Percentiles rank a stretch among this genome's conserved stretches.
Evolutionary conservation across 1,284 basidiomycete species (phyloP).

Genomic region (Trichosporon inkin): DNA sequence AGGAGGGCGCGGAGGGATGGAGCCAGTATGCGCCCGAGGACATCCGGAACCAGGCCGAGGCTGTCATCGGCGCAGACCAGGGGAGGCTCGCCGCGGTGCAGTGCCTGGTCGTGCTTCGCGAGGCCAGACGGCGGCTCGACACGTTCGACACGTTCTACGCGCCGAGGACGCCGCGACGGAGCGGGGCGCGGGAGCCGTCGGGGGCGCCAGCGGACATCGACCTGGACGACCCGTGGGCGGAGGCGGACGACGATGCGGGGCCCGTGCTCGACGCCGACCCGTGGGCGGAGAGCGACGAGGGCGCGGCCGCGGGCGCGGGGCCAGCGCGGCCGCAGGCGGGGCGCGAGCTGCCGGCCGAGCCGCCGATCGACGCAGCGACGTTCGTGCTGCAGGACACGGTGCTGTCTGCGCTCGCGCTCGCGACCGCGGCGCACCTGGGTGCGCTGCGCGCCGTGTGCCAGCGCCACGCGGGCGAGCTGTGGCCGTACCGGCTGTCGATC

Average conservation of each 20-base stretch:
- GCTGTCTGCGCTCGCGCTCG: conserved; percentile 62
- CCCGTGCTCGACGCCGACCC: conserved; percentile 30
- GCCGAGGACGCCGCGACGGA: not conserved
- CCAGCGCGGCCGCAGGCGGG: not conserved
- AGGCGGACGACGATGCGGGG: conserved; percentile 39
- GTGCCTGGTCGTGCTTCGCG: conserved; percentile 19
- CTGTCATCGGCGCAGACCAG: conserved; percentile 13
- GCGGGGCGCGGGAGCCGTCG: not conserved
- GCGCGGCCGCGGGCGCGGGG: not conserved
- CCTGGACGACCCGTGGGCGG: conserved; percentile 70
- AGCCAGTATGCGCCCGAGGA: not conserved
- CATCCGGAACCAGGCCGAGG: not conserved
- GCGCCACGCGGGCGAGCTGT: conserved; percentile 59
- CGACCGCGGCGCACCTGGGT: conserved; percentile 59
- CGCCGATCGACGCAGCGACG: conserved; percentile 42
- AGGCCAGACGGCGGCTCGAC: conserved; percentile 18
- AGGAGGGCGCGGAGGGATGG: conserved; percentile 3
- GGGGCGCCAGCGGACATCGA: conserved; percentile 41
- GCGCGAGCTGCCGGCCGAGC: conserved; percentile 16
- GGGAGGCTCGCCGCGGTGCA: conserved; percentile 8
- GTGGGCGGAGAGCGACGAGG: conserved; percentile 26
- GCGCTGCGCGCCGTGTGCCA: conserved; percentile 60
- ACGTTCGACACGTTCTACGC: conserved; percentile 22
- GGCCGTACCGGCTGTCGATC: conserved; percentile 65
- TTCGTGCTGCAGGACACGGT: conserved; percentile 64